These are phyloP conservation scores for Aspergillus neoniger DNA, from an alignment of 2,329 filamentous ascomycete genomes.

Conservation along the genomic window DNA sequence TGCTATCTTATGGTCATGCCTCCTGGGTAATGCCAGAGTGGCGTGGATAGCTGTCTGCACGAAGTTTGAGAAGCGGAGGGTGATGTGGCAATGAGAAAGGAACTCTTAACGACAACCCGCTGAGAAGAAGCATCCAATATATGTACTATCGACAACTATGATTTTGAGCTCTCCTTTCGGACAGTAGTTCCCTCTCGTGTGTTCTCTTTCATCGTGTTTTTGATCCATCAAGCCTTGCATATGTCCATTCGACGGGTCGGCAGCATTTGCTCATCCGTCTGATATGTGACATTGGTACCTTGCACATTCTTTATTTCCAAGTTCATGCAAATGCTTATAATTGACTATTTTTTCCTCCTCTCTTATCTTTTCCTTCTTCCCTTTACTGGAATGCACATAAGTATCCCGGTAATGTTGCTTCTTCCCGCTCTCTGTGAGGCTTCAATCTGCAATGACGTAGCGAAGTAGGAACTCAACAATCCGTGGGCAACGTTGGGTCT, in stretches of 20 bases:
- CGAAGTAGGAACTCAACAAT: too few relatives aligned
- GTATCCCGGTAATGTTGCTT: too few relatives aligned
- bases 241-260: not conserved
- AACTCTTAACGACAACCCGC: not conserved
- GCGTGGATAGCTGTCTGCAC: not conserved
- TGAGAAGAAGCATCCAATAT: not conserved
- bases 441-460: too few relatives aligned
- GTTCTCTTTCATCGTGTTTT: not conserved
- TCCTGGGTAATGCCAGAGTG: not conserved
- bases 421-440: too few relatives aligned
- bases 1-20: not conserved
- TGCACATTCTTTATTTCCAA: not conserved
- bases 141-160: not conserved
- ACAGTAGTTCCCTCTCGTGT: not conserved
- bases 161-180: not conserved
- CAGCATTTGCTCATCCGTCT: not conserved
- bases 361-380: too few relatives aligned
- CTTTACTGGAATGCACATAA: too few relatives aligned
- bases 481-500: too few relatives aligned
- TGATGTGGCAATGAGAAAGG: not conserved
- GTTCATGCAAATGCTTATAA: not conserved
- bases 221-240: not conserved
- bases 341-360: too few relatives aligned
- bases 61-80: not conserved
- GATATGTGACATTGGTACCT: not conserved